Evolutionary conservation across 805 yeast genomes (phyloP), one percentile per base, ranked within the genome.

Genomic region (Dipodascus geniculatus): DNA sequence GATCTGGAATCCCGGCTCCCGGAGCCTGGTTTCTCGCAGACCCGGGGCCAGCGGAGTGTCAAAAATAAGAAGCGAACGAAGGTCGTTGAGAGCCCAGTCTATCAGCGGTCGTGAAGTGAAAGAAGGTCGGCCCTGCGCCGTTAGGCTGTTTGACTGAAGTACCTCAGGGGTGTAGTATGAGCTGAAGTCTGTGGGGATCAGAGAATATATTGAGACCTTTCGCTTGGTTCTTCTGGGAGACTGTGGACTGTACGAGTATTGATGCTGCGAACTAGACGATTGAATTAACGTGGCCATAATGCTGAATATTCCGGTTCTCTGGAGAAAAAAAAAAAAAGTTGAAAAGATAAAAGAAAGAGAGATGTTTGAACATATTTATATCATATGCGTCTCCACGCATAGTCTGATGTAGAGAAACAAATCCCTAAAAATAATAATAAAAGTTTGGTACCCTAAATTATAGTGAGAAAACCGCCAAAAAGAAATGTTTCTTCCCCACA

Each of bases 11-110:
- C 68, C 62, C 14, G 16, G 72, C 49, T 61, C 63, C 44, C 44
- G 11, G 19, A 38, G 19, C 44, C 14, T 16, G 4, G 44, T 16
- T 3, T 38, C 44, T 17, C 19, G 44, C 20, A n/a, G 44, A 38
- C 20, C 44, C 19, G 44, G 44, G 33, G 33, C 33, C 16, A 51
- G 52, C 8, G 62, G 51, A 22, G 42, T 23, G 20, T 38, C 44
- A 38, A 38, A 38, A 16, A 38, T 38, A 4, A 38, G 44, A 6
- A 38, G 20, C 4, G 44, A 38, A 4, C 44, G 44, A 6, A 38
- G 44, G 63, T 83, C 90, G 65, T 85, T 85, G 51, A 82, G 62
- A 50, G 77, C 81, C 91, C 91, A 85, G 64, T 83, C 85, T 23
- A 80, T 69, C 44, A 85, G 69, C 16, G 77, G 79, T 52, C 88